Percentiles rank a stretch among this genome's conserved stretches.
Evolutionary conservation across 352 stramenopile genomes (phyloP).

Genomic region (Globisporangium orthogonon): DNA sequence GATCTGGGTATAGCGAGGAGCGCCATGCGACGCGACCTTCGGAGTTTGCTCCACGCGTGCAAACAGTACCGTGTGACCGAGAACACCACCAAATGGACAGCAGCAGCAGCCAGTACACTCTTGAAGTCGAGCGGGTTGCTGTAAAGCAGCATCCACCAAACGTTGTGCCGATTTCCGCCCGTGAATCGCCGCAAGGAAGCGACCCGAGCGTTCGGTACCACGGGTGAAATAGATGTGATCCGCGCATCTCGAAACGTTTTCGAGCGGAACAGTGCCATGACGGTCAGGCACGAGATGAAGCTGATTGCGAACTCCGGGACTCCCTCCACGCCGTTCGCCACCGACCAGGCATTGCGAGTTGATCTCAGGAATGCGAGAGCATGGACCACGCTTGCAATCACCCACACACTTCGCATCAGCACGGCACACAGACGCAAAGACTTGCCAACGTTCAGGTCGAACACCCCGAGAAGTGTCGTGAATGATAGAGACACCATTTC

Average conservation of each 20-base stretch:
- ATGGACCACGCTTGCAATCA: conserved; percentile 12
- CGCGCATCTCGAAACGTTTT: conserved; percentile 2
- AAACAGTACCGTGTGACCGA: neutral
- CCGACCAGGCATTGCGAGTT: neutral
- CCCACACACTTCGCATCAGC: conserved; percentile 25
- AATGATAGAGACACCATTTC: conserved; percentile 17
- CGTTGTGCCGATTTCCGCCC: neutral
- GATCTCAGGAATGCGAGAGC: conserved; percentile 2
- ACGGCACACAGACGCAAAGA: conserved; percentile 18
- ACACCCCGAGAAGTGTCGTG: conserved; percentile 12
- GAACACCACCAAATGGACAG: neutral
- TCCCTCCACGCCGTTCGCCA: conserved; percentile 2
- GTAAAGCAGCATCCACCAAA: neutral
- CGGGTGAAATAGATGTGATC: conserved; percentile 6
- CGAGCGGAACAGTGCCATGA: conserved; percentile 8
- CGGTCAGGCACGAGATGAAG: conserved; percentile 7
- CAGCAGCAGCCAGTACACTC: neutral
- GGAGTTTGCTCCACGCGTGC: neutral
- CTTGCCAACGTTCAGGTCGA: conserved; percentile 7
- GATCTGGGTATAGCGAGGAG: conserved; percentile 11
- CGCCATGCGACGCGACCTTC: neutral
- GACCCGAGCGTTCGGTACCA: conserved; percentile 2
- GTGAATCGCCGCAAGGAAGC: neutral
- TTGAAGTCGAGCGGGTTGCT: conserved; percentile 10
- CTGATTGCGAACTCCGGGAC: conserved; percentile 8